phyloP scores from a whole-genome alignment of 2,329 filamentous ascomycete genomes.

The Sporothrix pallida region DNA sequence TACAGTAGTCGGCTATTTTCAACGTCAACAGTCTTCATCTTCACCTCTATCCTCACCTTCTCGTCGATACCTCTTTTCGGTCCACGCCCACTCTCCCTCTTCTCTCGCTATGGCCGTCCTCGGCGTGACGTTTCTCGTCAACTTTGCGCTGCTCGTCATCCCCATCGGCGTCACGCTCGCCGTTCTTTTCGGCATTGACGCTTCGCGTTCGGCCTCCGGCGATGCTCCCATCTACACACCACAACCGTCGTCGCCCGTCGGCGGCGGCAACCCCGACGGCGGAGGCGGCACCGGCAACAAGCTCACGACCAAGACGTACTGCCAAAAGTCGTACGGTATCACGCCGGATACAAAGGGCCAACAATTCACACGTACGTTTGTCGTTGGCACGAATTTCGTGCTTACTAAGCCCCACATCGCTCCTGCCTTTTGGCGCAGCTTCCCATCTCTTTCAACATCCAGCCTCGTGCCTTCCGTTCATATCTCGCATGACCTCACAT shows the following conservation, averaged over 20 bases:
- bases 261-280: slow-evolving; percentile 31
- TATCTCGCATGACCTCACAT: neutral
- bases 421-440: neutral
- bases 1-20: too few species aligned
- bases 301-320: slow-evolving; percentile 47
- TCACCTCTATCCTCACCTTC: neutral
- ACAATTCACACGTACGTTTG: slow-evolving; percentile 55
- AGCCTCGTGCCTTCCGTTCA: neutral
- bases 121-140: slow-evolving; percentile 53
- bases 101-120: slow-evolving; percentile 45
- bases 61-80: too few species aligned
- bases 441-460: neutral
- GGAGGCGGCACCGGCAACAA: slow-evolving; percentile 44
- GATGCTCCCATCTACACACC: slow-evolving; percentile 52
- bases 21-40: neutral
- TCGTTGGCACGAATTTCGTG: neutral
- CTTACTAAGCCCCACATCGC: neutral
- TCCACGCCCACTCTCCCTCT: too few species aligned
- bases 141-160: slow-evolving; percentile 56
- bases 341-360: slow-evolving; percentile 51
- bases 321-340: slow-evolving; percentile 54
- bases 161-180: slow-evolving; percentile 47
- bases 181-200: slow-evolving; percentile 56
- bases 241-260: slow-evolving; percentile 37
- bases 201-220: slow-evolving; percentile 51